These are phyloP conservation scores for Umbelopsis vinacea DNA, from an alignment of 192 early-diverging fungal genomes.

Conservation along the genomic window DNA sequence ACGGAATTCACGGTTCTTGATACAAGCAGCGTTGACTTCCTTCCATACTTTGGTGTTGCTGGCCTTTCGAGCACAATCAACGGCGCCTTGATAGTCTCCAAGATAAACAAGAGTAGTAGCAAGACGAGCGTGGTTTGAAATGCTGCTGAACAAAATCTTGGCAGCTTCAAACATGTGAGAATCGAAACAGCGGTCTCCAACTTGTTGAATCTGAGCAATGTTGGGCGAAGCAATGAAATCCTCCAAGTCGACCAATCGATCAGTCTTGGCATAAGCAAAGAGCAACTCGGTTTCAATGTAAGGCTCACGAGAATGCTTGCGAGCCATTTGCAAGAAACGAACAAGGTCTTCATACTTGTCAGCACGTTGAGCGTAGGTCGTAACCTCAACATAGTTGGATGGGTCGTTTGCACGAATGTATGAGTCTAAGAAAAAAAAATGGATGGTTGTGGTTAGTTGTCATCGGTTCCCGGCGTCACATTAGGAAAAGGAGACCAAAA, in stretches of 20 bases:
- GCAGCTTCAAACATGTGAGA: slow-evolving; percentile 92
- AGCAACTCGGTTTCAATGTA: slow-evolving; percentile 94
- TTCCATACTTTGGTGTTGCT: slow-evolving; percentile 99
- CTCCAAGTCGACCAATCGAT: slow-evolving; percentile 88
- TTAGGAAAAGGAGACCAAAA: neutral
- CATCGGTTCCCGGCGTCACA: neutral
- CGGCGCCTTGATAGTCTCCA: slow-evolving; percentile 94
- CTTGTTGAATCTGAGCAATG: slow-evolving; percentile 89
- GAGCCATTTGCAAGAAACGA: slow-evolving; percentile 94
- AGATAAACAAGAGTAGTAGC: slow-evolving; percentile 96
- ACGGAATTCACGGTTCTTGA: slow-evolving; percentile 93
- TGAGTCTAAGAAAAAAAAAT: slow-evolving; percentile 64
- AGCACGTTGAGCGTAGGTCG: slow-evolving; percentile 74
- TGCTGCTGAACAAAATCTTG: slow-evolving; percentile 91
- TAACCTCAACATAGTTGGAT: slow-evolving; percentile 88
- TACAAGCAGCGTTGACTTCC: slow-evolving; percentile 97
- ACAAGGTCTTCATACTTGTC: slow-evolving; percentile 96
- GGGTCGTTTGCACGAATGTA: slow-evolving; percentile 97
- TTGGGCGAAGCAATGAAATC: slow-evolving; percentile 93
- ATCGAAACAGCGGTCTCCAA: slow-evolving; percentile 96
- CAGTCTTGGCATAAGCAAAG: slow-evolving; percentile 96
- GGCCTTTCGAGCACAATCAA: slow-evolving; percentile 98
- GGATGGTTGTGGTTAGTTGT: neutral
- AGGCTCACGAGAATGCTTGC: slow-evolving; percentile 93
- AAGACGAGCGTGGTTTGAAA: slow-evolving; percentile 97